Evolutionary conservation across 148 eudicot species (phyloP).

Genomic region (Cornus controversa): DNA sequence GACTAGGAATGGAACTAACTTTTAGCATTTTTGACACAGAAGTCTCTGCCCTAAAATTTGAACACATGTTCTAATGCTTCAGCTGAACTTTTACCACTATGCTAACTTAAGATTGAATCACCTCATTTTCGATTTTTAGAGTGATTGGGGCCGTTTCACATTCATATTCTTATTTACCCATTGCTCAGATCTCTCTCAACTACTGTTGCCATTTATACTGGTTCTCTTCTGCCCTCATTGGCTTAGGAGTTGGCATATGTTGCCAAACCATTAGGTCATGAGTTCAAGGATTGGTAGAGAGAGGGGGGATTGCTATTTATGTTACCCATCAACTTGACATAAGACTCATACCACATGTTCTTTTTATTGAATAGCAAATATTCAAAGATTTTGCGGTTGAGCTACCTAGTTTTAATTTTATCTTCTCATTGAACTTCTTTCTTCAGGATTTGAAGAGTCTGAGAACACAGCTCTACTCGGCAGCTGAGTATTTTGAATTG

Average conservation of each 20-base stretch:
- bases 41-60: too few relatives aligned
- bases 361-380: not conserved
- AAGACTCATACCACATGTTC: too few relatives aligned
- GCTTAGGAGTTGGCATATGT: too few relatives aligned
- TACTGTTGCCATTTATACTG: not conserved
- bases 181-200: not conserved
- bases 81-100: not conserved
- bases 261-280: too few relatives aligned
- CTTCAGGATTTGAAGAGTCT: conserved; percentile 87
- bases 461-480: conserved; percentile 80
- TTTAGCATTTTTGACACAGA: too few relatives aligned
- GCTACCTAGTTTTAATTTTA: not conserved
- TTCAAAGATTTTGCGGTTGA: not conserved
- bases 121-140: not conserved
- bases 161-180: not conserved
- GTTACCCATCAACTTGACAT: not conserved
- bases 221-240: too few relatives aligned
- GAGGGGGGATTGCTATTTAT: not conserved
- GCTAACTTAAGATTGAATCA: not conserved
- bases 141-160: not conserved
- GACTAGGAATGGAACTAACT: too few relatives aligned
- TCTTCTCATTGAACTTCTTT: conserved; percentile 4
- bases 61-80: too few relatives aligned
- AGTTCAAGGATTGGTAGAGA: too few relatives aligned
- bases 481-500: conserved; percentile 87